Evolutionary conservation across 805 yeast species (phyloP).

Genomic region (Millerozyma miso): DNA sequence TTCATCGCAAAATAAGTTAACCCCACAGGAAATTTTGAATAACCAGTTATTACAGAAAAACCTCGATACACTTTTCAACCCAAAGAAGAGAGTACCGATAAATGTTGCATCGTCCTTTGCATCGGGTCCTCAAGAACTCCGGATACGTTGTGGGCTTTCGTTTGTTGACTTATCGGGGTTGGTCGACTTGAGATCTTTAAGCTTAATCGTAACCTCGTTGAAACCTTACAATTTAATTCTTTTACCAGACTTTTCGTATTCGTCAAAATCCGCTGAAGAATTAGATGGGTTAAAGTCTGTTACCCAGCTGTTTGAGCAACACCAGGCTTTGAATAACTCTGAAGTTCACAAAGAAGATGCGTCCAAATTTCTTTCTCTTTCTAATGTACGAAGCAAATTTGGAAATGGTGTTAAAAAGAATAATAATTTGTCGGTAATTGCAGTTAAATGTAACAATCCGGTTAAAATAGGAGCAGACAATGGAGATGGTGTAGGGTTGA

Average conservation of each 20-base stretch:
- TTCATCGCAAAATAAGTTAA: slow-evolving; percentile 24
- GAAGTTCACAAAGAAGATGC: slow-evolving; percentile 1
- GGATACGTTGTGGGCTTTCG: slow-evolving; percentile 65
- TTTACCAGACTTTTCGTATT: slow-evolving; percentile 41
- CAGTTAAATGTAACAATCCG: slow-evolving; percentile 33
- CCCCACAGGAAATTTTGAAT: slow-evolving; percentile 42
- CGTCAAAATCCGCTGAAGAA: slow-evolving; percentile 12
- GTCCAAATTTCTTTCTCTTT: slow-evolving; percentile 27
- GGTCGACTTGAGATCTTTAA: slow-evolving; percentile 78
- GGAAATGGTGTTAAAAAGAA: background rate
- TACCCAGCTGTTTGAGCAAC: slow-evolving; percentile 24
- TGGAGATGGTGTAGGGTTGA: slow-evolving; percentile 23
- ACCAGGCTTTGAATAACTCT: slow-evolving; percentile 25
- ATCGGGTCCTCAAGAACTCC: slow-evolving; percentile 28
- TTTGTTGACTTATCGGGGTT: slow-evolving; percentile 80
- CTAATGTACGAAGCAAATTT: slow-evolving; percentile 21
- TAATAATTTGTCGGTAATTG: slow-evolving; percentile 25
- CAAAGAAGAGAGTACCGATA: slow-evolving; percentile 40
- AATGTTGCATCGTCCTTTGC: slow-evolving; percentile 15
- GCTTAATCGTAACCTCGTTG: slow-evolving; percentile 70
- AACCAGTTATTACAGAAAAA: slow-evolving; percentile 36
- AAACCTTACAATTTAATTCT: slow-evolving; percentile 73
- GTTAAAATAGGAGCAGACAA: slow-evolving; percentile 50
- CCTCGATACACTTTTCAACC: slow-evolving; percentile 48
- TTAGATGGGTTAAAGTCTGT: slow-evolving; percentile 26